phyloP scores from a whole-genome alignment of 495 filamentous ascomycete species.

The Penicillium fimorum region DNA sequence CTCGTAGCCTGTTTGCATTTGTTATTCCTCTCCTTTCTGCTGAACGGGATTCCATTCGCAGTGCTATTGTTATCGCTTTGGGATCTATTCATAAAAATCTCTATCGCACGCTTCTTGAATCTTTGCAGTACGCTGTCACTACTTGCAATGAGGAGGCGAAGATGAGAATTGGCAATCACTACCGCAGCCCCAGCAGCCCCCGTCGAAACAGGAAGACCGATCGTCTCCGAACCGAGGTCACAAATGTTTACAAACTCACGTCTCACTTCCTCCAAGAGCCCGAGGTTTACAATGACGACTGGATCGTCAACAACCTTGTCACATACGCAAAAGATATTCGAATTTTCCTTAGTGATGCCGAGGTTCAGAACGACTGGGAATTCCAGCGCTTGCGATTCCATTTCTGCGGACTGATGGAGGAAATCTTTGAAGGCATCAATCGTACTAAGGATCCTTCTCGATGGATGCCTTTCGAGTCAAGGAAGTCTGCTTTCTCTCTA shows the following conservation, averaged over 20 bases:
- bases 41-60: slow-evolving; percentile 71
- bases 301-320: slow-evolving; percentile 86
- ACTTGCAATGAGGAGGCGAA: slow-evolving; percentile 86
- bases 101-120: slow-evolving; percentile 90
- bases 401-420: slow-evolving; percentile 91
- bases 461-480: slow-evolving; percentile 94
- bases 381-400: slow-evolving; percentile 89
- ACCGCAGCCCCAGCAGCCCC: slow-evolving; percentile 72
- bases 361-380: slow-evolving; percentile 94
- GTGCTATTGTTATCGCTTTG: slow-evolving; percentile 87
- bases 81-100: slow-evolving; percentile 94
- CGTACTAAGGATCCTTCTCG: slow-evolving; percentile 78
- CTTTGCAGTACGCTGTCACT: slow-evolving; percentile 77
- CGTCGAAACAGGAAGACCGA: slow-evolving; percentile 77
- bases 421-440: slow-evolving; percentile 88
- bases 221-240: slow-evolving; percentile 86
- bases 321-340: slow-evolving; percentile 90
- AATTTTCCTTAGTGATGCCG: slow-evolving; percentile 87
- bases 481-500: slow-evolving; percentile 88
- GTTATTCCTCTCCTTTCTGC: slow-evolving; percentile 83
- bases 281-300: slow-evolving; percentile 83
- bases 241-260: slow-evolving; percentile 90
- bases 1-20: slow-evolving; percentile 81
- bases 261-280: slow-evolving; percentile 82
- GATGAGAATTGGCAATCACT: slow-evolving; percentile 70